Evolutionary conservation across 257 asterid species (phyloP).

Genomic region (Plantago ovata): DNA sequence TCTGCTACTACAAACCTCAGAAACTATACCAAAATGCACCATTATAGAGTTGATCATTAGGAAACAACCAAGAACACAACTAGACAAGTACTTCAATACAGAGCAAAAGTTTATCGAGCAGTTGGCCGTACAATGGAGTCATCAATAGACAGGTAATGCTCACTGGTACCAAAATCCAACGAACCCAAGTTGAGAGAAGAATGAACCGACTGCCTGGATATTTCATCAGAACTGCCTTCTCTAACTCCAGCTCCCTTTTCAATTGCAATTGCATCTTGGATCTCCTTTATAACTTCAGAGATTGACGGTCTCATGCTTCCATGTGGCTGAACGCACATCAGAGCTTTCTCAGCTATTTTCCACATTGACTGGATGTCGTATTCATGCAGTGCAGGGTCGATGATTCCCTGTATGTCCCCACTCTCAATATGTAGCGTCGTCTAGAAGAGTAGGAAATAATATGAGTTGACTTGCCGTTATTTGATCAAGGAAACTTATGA

Average conservation of each 20-base stretch:
- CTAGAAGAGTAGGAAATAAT: slow-evolving; percentile 28
- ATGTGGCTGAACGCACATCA: slow-evolving; percentile 94
- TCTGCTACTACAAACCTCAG: not conserved
- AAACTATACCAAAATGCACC: slow-evolving; percentile 6
- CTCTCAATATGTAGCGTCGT: slow-evolving; percentile 90
- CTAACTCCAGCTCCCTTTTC: slow-evolving; percentile 63
- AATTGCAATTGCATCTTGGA: slow-evolving; percentile 77
- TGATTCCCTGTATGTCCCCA: slow-evolving; percentile 93
- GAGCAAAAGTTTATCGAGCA: slow-evolving; percentile 50
- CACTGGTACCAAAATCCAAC: slow-evolving; percentile 56
- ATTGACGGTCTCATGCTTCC: slow-evolving; percentile 94
- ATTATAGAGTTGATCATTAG: not conserved
- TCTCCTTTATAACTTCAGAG: slow-evolving; percentile 90
- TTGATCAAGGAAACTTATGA: not conserved
- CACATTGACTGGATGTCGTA: slow-evolving; percentile 96
- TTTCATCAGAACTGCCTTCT: slow-evolving; percentile 81
- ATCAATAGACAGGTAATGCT: slow-evolving; percentile 68
- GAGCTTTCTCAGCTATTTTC: slow-evolving; percentile 98
- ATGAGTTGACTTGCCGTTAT: not conserved
- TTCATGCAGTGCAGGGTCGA: slow-evolving; percentile 66
- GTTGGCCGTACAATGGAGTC: slow-evolving; percentile 73
- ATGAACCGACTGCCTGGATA: slow-evolving; percentile 73
- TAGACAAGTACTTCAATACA: slow-evolving; percentile 1
- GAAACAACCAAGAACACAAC: not conserved
- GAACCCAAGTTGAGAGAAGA: slow-evolving; percentile 68